These are phyloP conservation scores for Saccharomycopsis schoenii DNA, from an alignment of 805 yeast species.

Conservation along the genomic window DNA sequence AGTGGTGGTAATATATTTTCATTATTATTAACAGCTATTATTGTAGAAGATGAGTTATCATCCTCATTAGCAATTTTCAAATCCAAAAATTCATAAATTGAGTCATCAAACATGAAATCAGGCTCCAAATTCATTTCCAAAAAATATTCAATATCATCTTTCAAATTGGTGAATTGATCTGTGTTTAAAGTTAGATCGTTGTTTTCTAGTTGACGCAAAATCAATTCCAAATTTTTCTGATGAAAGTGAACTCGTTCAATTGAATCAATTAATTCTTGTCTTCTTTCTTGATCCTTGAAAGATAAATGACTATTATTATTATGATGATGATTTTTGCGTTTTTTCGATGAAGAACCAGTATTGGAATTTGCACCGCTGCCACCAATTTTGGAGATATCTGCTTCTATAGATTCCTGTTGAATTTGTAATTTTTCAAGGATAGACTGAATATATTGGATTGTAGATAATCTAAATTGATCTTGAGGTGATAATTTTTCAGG, in stretches of 20 bases:
- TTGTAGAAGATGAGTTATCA: not conserved
- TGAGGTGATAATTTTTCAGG: slow-evolving; percentile 17
- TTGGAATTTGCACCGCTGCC: slow-evolving; percentile 3
- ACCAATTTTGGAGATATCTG: slow-evolving; percentile 13
- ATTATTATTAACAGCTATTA: not conserved
- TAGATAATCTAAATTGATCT: slow-evolving; percentile 21
- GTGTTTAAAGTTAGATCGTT: slow-evolving; percentile 56
- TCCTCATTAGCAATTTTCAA: slow-evolving; percentile 30
- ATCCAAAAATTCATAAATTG: slow-evolving; percentile 78
- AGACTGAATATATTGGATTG: slow-evolving; percentile 50
- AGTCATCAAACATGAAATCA: slow-evolving; percentile 89
- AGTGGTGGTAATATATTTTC: not conserved
- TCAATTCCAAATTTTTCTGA: slow-evolving; percentile 63
- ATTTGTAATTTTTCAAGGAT: slow-evolving; percentile 16
- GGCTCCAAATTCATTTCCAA: slow-evolving; percentile 90
- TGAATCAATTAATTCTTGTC: slow-evolving; percentile 50
- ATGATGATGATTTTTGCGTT: not conserved
- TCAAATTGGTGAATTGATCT: slow-evolving; percentile 62
- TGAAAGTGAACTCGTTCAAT: slow-evolving; percentile 75
- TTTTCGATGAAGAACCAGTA: slow-evolving; percentile 4
- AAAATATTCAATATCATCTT: slow-evolving; percentile 86
- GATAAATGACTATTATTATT: slow-evolving; percentile 6
- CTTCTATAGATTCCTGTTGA: slow-evolving; percentile 15
- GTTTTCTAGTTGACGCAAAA: slow-evolving; percentile 67
- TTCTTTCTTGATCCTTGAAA: slow-evolving; percentile 53